Conservation (phyloP, 129 eudicot genomes). For the Centella asiatica region DNA sequence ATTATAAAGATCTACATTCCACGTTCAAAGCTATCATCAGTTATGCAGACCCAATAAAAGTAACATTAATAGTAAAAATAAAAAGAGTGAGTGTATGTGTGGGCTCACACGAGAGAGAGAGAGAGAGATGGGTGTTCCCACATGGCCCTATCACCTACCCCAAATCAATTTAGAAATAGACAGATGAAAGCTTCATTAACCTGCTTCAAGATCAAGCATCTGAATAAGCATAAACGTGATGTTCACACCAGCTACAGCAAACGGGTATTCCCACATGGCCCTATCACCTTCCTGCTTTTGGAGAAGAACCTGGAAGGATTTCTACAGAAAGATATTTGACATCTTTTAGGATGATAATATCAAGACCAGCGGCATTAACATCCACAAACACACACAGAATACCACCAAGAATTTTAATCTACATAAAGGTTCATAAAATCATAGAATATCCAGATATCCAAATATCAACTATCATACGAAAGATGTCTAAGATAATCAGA, state of each 20-base stretch:
- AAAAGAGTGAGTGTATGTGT: background rate
- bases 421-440: too few relatives aligned
- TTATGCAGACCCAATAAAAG: too few relatives aligned
- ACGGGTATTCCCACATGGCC: conserved; percentile 97
- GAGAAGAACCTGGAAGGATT: conserved; percentile 90
- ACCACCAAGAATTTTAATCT: too few relatives aligned
- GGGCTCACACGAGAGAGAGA: too few relatives aligned
- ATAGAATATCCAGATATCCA: too few relatives aligned
- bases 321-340: conserved; percentile 36
- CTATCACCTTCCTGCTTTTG: conserved; percentile 86
- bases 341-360: background rate
- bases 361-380: background rate
- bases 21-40: too few relatives aligned
- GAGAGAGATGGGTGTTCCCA: conserved; percentile 99
- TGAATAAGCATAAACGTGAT: conserved; percentile 98
- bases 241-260: conserved; percentile 99
- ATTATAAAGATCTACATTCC: too few relatives aligned
- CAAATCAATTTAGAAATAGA: conserved; percentile 3
- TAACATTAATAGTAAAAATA: too few relatives aligned
- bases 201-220: conserved; percentile 97
- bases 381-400: background rate
- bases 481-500: too few relatives aligned
- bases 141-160: conserved; percentile 45
- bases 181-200: conserved; percentile 21
- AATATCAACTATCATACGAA: too few relatives aligned